Base-by-base conservation (phyloP, 1,284 basidiomycete genomes). In the Apiotrichum sp. region DNA sequence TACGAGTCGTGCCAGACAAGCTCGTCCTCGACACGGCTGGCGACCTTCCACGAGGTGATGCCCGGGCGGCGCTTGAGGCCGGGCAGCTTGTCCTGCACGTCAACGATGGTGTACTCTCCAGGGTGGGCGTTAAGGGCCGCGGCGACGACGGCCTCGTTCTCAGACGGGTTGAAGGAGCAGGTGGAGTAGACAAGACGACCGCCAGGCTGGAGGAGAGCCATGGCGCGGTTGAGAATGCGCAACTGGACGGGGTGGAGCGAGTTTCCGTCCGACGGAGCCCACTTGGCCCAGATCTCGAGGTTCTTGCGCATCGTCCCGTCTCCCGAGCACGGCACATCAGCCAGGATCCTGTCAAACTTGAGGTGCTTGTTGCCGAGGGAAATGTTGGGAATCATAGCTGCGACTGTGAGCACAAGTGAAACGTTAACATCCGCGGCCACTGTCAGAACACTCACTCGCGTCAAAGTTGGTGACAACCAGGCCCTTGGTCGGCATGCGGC, bases 221-320 rank as follows among this genome's bases (percentile, higher is more conserved):
- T 93, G 4, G 88, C 93, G 14, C 95, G 86, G 62, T 88, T 81
- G 16, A 98, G 81, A 63, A 98, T 98, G 29, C 95, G 87, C 39
- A 93, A 79, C 75, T 99, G 96, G 34, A 99, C 79, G 7, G 89
- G 89, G 73, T 98, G 95, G 57, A 98, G 74, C 7, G 90, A 89
- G 70, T 95, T 92, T 10, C 88, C 95, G 72, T 96, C 92, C 72
- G 84, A 83, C 4, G 86, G 83, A 36, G 84, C 84, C 93, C 95
- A 98, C 53, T 84, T 83, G 72, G 87, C 89, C 96, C 96, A 99
- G 56, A 99, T 96, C 1, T 87, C 89, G 16, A 89, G 73, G 73
- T 98, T 98, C 80, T 98, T 98, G 59, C 96, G 80, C 61, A 98
- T 76, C 1, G 96, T 99, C 0, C 93, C 96, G 74, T 99, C 96